Evolutionary conservation across 1,139 yeast species (phyloP).

Genomic region (Yamadazyma siamensis): DNA sequence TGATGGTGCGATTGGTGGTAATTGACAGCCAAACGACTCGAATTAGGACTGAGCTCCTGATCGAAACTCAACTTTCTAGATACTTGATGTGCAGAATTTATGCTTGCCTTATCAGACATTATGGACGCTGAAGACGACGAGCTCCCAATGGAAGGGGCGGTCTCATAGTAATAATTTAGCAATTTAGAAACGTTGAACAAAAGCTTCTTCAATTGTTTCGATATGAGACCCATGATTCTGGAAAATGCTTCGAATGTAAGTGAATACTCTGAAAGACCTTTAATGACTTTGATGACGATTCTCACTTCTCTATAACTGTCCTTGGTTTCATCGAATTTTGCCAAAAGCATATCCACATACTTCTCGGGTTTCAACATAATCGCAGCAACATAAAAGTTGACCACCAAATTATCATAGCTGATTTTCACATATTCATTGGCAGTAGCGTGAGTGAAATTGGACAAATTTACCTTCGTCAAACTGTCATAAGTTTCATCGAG

Average conservation of each 20-base stretch:
- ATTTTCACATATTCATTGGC: slow-evolving; percentile 12
- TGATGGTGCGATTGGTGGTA: slow-evolving; percentile 4
- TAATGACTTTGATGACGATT: slow-evolving; percentile 37
- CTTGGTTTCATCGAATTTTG: slow-evolving; percentile 22
- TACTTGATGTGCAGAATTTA: slow-evolving; percentile 6
- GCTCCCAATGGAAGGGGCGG: slow-evolving; percentile 3
- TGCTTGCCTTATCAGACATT: slow-evolving; percentile 11
- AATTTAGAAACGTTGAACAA: slow-evolving; percentile 29
- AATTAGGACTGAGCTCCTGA: slow-evolving; percentile 10
- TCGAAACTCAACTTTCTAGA: slow-evolving; percentile 9
- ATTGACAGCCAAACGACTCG: slow-evolving; percentile 4
- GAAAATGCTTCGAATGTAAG: slow-evolving; percentile 22
- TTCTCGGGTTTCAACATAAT: slow-evolving; percentile 36
- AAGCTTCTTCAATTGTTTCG: slow-evolving; percentile 25
- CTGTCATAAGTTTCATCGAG: slow-evolving; percentile 37
- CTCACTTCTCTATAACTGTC: slow-evolving; percentile 30
- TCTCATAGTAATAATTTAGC: slow-evolving; percentile 21
- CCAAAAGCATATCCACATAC: slow-evolving; percentile 24
- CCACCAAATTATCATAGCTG: slow-evolving; percentile 23
- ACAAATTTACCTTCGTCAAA: slow-evolving; percentile 15
- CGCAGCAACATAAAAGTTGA: slow-evolving; percentile 42
- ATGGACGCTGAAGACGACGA: slow-evolving; percentile 10
- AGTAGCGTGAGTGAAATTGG: slow-evolving; percentile 13
- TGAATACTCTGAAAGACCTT: slow-evolving; percentile 31
- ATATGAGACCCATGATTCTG: slow-evolving; percentile 21